These are phyloP conservation scores for Vitis hybrid DNA, from an alignment of 177 flowering plant genomes.

Conservation along the genomic window DNA sequence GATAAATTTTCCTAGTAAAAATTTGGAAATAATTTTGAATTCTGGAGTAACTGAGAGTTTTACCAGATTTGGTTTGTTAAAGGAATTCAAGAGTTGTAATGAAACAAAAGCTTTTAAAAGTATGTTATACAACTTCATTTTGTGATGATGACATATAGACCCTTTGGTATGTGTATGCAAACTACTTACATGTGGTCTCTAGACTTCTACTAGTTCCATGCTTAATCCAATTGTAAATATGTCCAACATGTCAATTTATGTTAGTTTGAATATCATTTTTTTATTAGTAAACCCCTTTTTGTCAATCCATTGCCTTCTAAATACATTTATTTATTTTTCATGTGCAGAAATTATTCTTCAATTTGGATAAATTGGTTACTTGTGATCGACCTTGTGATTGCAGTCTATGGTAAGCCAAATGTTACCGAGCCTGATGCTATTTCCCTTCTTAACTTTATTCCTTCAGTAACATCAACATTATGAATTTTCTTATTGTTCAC, in stretches of 20 bases:
- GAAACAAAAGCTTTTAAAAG: neutral
- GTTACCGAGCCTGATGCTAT: neutral
- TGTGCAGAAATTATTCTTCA: constrained; percentile 69
- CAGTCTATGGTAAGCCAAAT: constrained; percentile 65
- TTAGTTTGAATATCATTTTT: neutral
- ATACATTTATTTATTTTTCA: constrained; percentile 3
- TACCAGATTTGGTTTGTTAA: no score
- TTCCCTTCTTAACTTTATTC: constrained; percentile 2
- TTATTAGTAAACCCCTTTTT: neutral
- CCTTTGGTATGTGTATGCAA: neutral
- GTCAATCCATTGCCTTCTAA: neutral
- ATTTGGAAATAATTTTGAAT: no score
- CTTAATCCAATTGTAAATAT: neutral
- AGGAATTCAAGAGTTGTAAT: neutral
- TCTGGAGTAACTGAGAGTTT: no score
- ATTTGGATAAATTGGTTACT: constrained; percentile 67
- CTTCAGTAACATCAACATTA: neutral
- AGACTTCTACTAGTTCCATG: neutral
- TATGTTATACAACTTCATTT: neutral
- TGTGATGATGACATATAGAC: neutral
- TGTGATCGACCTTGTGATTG: constrained; percentile 67
- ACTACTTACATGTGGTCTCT: neutral
- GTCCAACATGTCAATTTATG: neutral
- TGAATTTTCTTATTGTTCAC: no score
- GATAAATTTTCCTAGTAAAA: no score